Conservation (phyloP, 495 filamentous ascomycete genomes). For the Pyrenopolyporus hunteri region DNA sequence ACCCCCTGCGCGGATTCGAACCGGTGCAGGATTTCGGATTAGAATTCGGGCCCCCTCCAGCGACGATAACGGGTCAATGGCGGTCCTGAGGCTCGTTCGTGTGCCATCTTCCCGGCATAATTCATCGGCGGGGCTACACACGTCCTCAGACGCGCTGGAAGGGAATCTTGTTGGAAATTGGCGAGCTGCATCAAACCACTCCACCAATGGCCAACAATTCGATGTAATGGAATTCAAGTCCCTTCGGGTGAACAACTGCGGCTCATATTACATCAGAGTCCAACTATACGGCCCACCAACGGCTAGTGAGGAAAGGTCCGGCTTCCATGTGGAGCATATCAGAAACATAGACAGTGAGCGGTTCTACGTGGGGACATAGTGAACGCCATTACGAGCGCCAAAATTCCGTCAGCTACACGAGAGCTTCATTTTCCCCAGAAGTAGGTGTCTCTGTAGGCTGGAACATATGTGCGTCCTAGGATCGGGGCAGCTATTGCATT, state of each 20-base stretch:
- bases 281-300: conserved; percentile 23
- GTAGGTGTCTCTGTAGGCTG: not conserved
- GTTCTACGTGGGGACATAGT: conserved; percentile 15
- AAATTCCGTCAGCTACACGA: not conserved
- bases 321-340: conserved; percentile 18
- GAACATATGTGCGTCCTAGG: no score
- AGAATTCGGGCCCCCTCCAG: conserved; percentile 13
- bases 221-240: conserved; percentile 22
- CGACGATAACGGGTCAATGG: conserved; percentile 20
- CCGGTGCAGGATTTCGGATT: conserved; percentile 11
- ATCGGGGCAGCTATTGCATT: not conserved
- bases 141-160: conserved; percentile 1
- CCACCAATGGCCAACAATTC: conserved; percentile 3
- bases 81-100: conserved; percentile 6
- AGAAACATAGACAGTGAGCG: conserved; percentile 12
- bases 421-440: not conserved
- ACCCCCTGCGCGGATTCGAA: conserved; percentile 8
- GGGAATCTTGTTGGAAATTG: conserved; percentile 23
- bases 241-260: conserved; percentile 4
- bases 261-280: conserved; percentile 8
- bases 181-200: not conserved
- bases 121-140: not conserved
- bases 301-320: not conserved
- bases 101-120: not conserved
- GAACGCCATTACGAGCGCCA: not conserved